Conservation (phyloP, 1,284 basidiomycete genomes). For the Gastroboletus turbinatus region DNA sequence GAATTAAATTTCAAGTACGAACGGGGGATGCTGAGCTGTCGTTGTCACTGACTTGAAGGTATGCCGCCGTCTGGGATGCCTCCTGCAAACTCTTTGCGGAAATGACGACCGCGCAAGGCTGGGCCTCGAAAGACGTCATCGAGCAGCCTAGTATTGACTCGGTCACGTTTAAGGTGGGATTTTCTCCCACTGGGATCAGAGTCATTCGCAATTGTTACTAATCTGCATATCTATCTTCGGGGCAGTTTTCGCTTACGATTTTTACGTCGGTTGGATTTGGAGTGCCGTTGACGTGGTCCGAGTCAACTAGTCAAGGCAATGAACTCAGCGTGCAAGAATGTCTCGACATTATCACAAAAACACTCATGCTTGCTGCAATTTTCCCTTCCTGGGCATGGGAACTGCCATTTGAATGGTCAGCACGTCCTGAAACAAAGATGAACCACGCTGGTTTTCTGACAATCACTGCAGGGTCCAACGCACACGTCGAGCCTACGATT, state of each 20-base stretch:
- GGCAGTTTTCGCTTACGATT: slow-evolving; percentile 47
- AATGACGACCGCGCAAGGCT: slow-evolving; percentile 44
- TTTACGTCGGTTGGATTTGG: slow-evolving; percentile 54
- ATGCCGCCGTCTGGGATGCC: slow-evolving; percentile 41
- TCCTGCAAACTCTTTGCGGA: slow-evolving; percentile 35
- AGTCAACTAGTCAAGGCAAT: slow-evolving; percentile 35
- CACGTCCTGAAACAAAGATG: neutral
- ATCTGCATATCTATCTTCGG: neutral
- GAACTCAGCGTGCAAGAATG: slow-evolving; percentile 44
- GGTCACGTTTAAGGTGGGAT: slow-evolving; percentile 45
- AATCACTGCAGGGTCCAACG: slow-evolving; percentile 20
- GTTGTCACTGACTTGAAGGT: neutral
- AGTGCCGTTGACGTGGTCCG: slow-evolving; percentile 45
- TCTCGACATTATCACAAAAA: slow-evolving; percentile 39
- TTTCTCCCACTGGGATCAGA: fast-evolving
- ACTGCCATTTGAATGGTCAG: neutral
- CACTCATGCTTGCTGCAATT: slow-evolving; percentile 26
- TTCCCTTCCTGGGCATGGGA: slow-evolving; percentile 29
- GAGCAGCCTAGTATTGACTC: slow-evolving; percentile 40
- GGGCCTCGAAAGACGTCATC: slow-evolving; percentile 37
- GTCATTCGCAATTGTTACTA: neutral
- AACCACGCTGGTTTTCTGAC: slow-evolving; percentile 30
- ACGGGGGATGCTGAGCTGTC: neutral
- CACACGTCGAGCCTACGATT: slow-evolving; percentile 28
- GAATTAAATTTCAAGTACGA: neutral